These are phyloP conservation scores for Clarireedia monteithiana DNA, from an alignment of 2,329 filamentous ascomycete genomes.

Conservation along the genomic window DNA sequence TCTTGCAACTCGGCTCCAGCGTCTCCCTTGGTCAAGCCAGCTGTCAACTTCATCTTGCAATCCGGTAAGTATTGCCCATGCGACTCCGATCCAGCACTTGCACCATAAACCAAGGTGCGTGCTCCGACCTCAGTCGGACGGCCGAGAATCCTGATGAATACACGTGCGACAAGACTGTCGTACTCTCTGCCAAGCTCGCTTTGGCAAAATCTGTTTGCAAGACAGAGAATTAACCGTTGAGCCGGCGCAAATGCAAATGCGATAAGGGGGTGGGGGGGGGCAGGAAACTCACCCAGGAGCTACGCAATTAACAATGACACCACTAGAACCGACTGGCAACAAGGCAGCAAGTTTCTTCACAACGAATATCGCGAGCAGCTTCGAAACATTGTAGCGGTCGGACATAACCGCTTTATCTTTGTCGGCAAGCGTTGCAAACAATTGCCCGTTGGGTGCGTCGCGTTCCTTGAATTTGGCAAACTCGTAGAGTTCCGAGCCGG, in stretches of 20 bases:
- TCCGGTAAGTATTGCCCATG: slow-evolving; percentile 41
- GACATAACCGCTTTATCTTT: not conserved
- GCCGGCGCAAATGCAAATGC: not conserved
- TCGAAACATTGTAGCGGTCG: slow-evolving; percentile 35
- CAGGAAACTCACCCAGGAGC: not conserved
- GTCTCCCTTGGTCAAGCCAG: not conserved
- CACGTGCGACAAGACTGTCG: not conserved
- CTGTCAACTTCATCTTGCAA: slow-evolving; percentile 4
- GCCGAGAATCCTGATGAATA: slow-evolving; percentile 18
- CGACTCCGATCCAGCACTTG: slow-evolving; percentile 31
- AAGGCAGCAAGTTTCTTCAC: slow-evolving; percentile 32
- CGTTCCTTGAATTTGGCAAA: not conserved
- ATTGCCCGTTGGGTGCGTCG: not conserved
- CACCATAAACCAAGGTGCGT: slow-evolving; percentile 35
- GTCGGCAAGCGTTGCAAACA: slow-evolving; percentile 6
- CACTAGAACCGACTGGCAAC: not conserved
- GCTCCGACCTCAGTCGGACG: slow-evolving; percentile 40
- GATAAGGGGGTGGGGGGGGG: not conserved
- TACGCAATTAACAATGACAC: not conserved
- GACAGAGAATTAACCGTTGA: not conserved
- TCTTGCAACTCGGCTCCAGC: not conserved
- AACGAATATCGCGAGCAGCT: slow-evolving; percentile 39
- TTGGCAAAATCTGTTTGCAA: not conserved
- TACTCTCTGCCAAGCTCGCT: not conserved
- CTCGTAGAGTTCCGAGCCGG: slow-evolving; percentile 9